These are phyloP conservation scores for Corchorus olitorius DNA, from an alignment of 345 rosid species.

Conservation along the genomic window DNA sequence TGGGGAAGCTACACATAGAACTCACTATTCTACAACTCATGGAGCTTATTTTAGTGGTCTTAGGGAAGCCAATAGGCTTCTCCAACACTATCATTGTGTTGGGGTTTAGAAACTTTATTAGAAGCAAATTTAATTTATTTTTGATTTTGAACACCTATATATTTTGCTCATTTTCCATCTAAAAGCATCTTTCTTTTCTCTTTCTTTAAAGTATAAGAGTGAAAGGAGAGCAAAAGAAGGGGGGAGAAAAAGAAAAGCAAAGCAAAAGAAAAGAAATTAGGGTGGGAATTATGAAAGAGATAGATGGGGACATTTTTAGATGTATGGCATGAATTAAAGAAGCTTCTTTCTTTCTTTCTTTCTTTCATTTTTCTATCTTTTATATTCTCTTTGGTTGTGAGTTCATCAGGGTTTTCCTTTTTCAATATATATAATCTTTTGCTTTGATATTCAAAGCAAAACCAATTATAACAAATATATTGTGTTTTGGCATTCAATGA, in stretches of 20 bases:
- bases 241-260: no score
- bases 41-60: conserved; percentile 96
- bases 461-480: conserved; percentile 27
- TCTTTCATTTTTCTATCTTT: conserved; percentile 26
- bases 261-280: conserved; percentile 4
- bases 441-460: conserved; percentile 33
- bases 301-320: conserved; percentile 45
- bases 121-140: conserved; percentile 29
- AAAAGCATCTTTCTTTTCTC: conserved; percentile 26
- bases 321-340: conserved; percentile 53
- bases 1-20: conserved; percentile 97
- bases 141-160: conserved; percentile 29
- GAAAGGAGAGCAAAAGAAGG: conserved; percentile 16
- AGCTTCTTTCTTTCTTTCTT: conserved; percentile 39
- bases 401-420: conserved; percentile 19
- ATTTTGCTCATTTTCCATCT: conserved; percentile 27
- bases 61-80: conserved; percentile 96
- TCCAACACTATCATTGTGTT: conserved; percentile 70
- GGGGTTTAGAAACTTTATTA: conserved; percentile 39
- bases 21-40: conserved; percentile 95
- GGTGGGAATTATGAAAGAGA: conserved; percentile 31
- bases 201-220: conserved; percentile 29
- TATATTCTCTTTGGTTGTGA: conserved; percentile 28
- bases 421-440: conserved; percentile 11
- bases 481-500: conserved; percentile 34